Evolutionary conservation across 164 flowering plant species (phyloP), one percentile per base, ranked within the genome.

Genomic region (Dillenia suffruticosa): DNA sequence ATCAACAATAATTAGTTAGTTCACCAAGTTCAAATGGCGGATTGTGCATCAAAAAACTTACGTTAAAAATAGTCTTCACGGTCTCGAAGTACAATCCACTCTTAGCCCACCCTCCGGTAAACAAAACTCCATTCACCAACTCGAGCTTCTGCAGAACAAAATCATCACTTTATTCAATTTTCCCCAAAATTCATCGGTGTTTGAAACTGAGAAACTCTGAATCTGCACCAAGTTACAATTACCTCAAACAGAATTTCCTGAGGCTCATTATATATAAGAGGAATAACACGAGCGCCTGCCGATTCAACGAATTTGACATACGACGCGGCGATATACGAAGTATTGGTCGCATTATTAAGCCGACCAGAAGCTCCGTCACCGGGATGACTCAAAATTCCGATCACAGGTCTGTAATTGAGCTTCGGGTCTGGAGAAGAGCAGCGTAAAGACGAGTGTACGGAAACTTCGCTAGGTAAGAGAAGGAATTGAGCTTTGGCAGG

Each of bases 281-380:
- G 97, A 69, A 95, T 84, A 11, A 91, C 99, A 10, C 96, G 84
- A 63, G 99, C 97, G 5, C 99, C 99, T 44, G 96, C 99, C 1
- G 96, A 73, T 62, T 94, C 99, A 8, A 86, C 96, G 59, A 94
- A 91, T 69, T 94, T 94, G 10, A 91, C 97, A 57, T 94, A 94
- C 1, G 97, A 91, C 6, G 99, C 97, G 0, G 99, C 97, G 19
- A 94, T 91, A 53, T 88, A 91, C n/a, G 99, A 91, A 0, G 87
- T 86, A 44, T 75, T 70, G 12, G 88, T 54, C 9, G 73, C 86
- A 56, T 88, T 86, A 48, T 56, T 79, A 13, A 95, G 77, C 62
- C 96, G 64, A 2, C 99, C 99, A 49, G 93, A 86, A 43, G 97
- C 97, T 22, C 99, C 97, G 44, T 95, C 99, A 8, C 99, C 97